Percentiles rank a stretch among this genome's conserved stretches.
These are phyloP conservation scores for Strombidium stylifer DNA, from an alignment of 73 alveolate genomes.

Conservation along the genomic window DNA sequence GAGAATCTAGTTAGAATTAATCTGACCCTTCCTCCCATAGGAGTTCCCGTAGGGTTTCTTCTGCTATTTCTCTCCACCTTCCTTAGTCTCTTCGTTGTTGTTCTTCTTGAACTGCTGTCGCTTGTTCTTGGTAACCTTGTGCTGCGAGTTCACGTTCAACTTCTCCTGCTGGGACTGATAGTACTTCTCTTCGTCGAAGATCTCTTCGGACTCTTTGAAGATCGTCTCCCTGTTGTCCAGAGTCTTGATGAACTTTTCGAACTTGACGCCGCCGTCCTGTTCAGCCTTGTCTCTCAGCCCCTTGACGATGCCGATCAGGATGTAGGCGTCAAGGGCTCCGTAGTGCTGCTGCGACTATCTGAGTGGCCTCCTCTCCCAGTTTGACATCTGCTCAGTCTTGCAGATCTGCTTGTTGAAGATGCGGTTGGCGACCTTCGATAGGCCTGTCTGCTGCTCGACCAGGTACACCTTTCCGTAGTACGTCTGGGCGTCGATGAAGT, in stretches of 20 bases:
- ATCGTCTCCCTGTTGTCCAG: slow-evolving; percentile 29
- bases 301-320: slow-evolving; percentile 31
- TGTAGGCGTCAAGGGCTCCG: slow-evolving; percentile 89
- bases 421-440: slow-evolving; percentile 63
- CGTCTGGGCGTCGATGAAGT: slow-evolving; percentile 54
- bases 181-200: slow-evolving; percentile 9
- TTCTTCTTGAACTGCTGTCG: neutral
- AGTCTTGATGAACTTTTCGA: slow-evolving; percentile 2
- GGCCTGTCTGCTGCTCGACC: slow-evolving; percentile 62
- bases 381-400: slow-evolving; percentile 82
- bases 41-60: slow-evolving; percentile 13
- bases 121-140: slow-evolving; percentile 1
- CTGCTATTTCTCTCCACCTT: slow-evolving; percentile 4
- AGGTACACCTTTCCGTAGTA: slow-evolving; percentile 43
- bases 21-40: slow-evolving; percentile 11
- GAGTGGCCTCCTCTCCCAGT: slow-evolving; percentile 91
- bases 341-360: slow-evolving; percentile 78
- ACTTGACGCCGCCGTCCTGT: neutral
- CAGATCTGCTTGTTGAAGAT: slow-evolving; percentile 65
- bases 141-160: neutral
- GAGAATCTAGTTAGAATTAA: too few relatives aligned
- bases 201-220: neutral
- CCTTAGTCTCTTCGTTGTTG: neutral
- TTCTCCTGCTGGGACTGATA: neutral
- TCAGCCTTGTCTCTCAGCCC: slow-evolving; percentile 1